phyloP scores from a whole-genome alignment of 805 yeast genomes.

The Priceomyces medius region DNA sequence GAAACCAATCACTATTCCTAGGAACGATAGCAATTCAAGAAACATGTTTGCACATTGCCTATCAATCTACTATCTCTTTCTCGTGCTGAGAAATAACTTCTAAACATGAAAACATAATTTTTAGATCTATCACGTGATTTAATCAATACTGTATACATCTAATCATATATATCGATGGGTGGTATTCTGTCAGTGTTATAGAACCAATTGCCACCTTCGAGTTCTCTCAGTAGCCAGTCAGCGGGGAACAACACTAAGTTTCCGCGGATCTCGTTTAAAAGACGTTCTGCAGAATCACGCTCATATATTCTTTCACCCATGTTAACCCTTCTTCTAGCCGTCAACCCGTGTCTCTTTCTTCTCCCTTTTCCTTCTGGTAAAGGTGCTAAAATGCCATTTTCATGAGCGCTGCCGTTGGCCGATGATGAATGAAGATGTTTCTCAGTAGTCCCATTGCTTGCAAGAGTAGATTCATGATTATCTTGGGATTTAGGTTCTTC shows the following conservation, averaged over 20 bases:
- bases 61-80: background rate
- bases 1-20: slow-evolving; percentile 40
- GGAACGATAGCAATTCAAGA: slow-evolving; percentile 37
- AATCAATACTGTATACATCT: slow-evolving; percentile 3
- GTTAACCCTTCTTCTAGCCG: slow-evolving; percentile 32
- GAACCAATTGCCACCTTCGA: slow-evolving; percentile 93
- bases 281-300: slow-evolving; percentile 70
- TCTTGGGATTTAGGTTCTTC: slow-evolving; percentile 1
- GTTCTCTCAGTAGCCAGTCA: slow-evolving; percentile 84
- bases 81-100: background rate
- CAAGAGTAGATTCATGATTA: background rate
- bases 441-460: background rate
- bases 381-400: background rate
- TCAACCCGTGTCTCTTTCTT: slow-evolving; percentile 38
- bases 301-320: slow-evolving; percentile 58
- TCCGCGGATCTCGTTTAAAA: slow-evolving; percentile 74
- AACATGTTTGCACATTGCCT: slow-evolving; percentile 26
- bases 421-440: background rate
- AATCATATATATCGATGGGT: slow-evolving; percentile 91
- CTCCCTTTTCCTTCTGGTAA: slow-evolving; percentile 15
- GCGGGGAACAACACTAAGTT: slow-evolving; percentile 89
- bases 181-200: slow-evolving; percentile 91
- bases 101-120: background rate
- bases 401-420: background rate
- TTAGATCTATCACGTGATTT: background rate